Conservation (phyloP, 768 basidiomycete genomes). For the Pisolithus tinctorius region DNA sequence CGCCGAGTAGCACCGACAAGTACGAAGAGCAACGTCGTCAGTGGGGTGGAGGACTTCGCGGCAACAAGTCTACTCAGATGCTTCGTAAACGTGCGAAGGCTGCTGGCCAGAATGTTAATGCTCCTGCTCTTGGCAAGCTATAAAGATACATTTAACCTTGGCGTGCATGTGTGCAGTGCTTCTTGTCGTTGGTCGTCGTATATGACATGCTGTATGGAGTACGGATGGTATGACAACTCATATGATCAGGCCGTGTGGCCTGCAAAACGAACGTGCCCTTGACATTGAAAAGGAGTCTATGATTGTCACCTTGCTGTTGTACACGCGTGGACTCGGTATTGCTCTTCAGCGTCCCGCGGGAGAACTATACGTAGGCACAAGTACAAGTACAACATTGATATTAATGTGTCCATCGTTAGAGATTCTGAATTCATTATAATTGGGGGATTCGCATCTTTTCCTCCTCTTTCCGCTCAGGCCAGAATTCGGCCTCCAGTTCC, state of each 20-base stretch:
- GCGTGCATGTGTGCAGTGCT: neutral
- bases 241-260: conserved; percentile 1
- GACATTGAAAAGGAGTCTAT: no score
- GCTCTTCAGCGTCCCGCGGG: no score
- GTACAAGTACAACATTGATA: neutral
- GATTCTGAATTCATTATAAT: neutral
- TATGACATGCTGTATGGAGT: conserved; percentile 15
- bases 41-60: conserved; percentile 96
- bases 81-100: conserved; percentile 93
- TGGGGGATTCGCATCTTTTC: neutral
- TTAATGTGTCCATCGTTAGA: neutral
- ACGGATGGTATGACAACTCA: conserved; percentile 4
- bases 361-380: neutral
- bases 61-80: conserved; percentile 92
- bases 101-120: conserved; percentile 58
- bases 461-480: conserved; percentile 43
- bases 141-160: conserved; percentile 25
- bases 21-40: conserved; percentile 86
- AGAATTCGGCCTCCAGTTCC: conserved; percentile 56
- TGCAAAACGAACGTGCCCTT: no score
- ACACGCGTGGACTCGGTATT: no score
- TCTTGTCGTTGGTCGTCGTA: conserved; percentile 1
- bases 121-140: conserved; percentile 57
- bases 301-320: neutral
- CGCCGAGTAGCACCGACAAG: conserved; percentile 65